Percentiles rank a stretch among this genome's conserved stretches.
phyloP scores from a whole-genome alignment of 2,329 filamentous ascomycete genomes.

The Mollisiaceae sp. region DNA sequence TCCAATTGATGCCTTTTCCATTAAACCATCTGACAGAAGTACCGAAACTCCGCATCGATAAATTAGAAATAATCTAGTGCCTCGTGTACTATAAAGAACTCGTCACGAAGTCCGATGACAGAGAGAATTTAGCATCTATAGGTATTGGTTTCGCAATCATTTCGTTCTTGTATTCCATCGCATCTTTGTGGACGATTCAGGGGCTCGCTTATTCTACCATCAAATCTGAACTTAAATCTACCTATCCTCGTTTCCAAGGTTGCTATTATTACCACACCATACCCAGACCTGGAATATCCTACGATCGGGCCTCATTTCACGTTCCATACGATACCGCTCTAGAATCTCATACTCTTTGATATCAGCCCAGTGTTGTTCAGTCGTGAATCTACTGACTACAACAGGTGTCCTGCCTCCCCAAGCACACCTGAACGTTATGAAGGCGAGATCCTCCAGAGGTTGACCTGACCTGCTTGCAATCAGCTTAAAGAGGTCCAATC shows the following conservation, averaged over 20 bases:
- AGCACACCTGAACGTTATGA: background rate
- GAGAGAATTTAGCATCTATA: too few relatives aligned
- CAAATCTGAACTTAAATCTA: too few relatives aligned
- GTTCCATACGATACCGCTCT: background rate
- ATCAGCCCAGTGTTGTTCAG: background rate
- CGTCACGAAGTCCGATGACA: too few relatives aligned
- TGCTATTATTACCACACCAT: background rate
- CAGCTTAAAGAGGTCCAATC: background rate
- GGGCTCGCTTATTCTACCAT: too few relatives aligned
- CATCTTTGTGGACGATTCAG: too few relatives aligned
- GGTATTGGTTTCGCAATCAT: too few relatives aligned
- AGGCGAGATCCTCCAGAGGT: background rate
- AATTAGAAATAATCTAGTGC: too few relatives aligned
- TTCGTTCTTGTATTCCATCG: too few relatives aligned
- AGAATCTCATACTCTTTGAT: background rate
- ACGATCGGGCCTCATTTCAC: background rate
- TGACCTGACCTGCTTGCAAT: background rate
- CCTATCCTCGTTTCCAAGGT: background rate
- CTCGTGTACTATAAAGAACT: too few relatives aligned
- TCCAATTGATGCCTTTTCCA: too few relatives aligned
- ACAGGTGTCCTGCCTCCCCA: background rate
- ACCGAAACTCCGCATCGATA: too few relatives aligned
- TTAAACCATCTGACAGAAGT: too few relatives aligned
- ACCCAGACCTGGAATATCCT: background rate
- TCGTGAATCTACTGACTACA: background rate